phyloP scores from a whole-genome alignment of 805 yeast species.

The Sporopachydermia lactativora region DNA sequence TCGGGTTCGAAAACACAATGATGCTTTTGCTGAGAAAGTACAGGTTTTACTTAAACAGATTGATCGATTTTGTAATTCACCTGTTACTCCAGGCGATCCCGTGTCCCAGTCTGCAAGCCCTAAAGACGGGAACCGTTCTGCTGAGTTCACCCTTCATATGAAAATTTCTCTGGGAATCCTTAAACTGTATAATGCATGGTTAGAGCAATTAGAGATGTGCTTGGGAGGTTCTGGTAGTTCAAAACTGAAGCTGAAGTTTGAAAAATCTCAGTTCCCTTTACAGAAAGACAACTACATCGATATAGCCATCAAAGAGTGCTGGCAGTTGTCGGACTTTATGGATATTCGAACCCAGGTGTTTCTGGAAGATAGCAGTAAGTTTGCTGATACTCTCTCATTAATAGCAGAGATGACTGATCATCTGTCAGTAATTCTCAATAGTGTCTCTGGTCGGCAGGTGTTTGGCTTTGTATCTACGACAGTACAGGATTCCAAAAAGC shows the following conservation, averaged over 20 bases:
- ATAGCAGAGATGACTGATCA: too few species aligned
- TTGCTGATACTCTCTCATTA: too few species aligned
- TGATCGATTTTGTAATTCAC: not conserved
- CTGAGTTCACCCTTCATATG: not conserved
- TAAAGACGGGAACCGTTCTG: not conserved
- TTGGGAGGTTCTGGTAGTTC: not conserved
- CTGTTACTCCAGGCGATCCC: too few species aligned
- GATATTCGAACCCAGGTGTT: not conserved
- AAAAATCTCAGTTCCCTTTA: not conserved
- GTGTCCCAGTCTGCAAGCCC: constrained; percentile 1
- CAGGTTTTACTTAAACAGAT: too few species aligned
- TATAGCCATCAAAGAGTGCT: not conserved
- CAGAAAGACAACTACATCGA: not conserved
- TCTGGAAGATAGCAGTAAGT: not conserved
- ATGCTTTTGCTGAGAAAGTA: not conserved
- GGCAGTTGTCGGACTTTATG: not conserved
- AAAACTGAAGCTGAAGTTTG: not conserved
- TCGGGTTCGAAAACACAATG: too few species aligned
- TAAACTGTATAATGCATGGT: not conserved
- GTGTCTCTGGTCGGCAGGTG: too few species aligned
- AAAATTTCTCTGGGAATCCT: not conserved
- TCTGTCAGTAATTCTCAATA: too few species aligned
- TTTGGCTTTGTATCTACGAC: too few species aligned
- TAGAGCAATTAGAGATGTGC: not conserved
- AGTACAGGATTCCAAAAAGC: too few species aligned